These are phyloP conservation scores for Gynandropsis gynandra DNA, from an alignment of 345 rosid species.

Conservation along the genomic window DNA sequence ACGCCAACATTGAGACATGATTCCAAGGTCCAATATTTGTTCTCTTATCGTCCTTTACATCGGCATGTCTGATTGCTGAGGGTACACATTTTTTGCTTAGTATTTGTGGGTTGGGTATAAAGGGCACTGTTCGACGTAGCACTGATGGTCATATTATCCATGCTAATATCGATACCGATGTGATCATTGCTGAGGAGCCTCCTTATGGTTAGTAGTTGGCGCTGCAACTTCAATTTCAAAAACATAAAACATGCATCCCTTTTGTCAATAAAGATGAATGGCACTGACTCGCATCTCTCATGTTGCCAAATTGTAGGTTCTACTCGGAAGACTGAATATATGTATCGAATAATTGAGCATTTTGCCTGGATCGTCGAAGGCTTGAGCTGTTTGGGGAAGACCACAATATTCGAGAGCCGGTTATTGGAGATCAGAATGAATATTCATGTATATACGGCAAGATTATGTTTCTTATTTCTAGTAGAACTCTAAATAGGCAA, in stretches of 20 bases:
- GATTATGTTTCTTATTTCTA: too few relatives aligned
- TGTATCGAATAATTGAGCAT: conserved; percentile 96
- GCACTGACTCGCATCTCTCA: not conserved
- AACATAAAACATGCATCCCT: too few relatives aligned
- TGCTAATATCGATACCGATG: conserved; percentile 97
- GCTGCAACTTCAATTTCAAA: too few relatives aligned
- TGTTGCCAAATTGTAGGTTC: conserved; percentile 50
- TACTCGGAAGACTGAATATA: conserved; percentile 94
- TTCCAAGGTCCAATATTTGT: conserved; percentile 63
- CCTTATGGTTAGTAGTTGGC: conserved; percentile 90
- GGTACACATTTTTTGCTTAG: conserved; percentile 17
- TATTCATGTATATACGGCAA: too few relatives aligned
- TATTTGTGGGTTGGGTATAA: conserved; percentile 76
- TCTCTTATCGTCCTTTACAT: conserved; percentile 6
- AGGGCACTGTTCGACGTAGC: conserved; percentile 97
- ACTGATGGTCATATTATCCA: conserved; percentile 98
- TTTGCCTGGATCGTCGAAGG: conserved; percentile 95
- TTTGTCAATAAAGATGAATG: not conserved
- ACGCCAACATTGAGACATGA: conserved; percentile 92
- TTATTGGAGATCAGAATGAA: too few relatives aligned
- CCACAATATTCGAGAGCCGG: conserved; percentile 83
- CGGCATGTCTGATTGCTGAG: not conserved
- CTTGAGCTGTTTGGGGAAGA: conserved; percentile 98
- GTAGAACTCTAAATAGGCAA: too few relatives aligned
- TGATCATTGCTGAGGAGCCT: conserved; percentile 96